Evolutionary conservation across 352 stramenopile species (phyloP), one percentile per base, ranked within the genome.

Genomic region (Poterioochromonas sp.): DNA sequence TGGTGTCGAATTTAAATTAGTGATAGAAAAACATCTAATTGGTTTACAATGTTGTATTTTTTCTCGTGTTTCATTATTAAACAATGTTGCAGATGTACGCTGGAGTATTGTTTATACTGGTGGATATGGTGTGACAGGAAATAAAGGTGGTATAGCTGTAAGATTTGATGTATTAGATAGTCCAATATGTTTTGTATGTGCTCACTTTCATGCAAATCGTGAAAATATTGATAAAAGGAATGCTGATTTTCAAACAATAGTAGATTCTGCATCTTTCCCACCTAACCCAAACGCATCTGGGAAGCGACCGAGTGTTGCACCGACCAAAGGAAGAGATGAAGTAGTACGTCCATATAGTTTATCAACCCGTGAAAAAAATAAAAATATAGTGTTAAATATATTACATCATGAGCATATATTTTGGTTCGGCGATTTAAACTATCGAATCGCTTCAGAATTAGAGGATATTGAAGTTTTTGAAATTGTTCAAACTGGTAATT

Each of bases 121-220:
- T 40, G 94, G 99, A 62, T 98, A 99, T 91, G 96, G 95, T 29
- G 92, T 99, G 83, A 91, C 95, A 86, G 97, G 97, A 58, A 99
- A 99, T 83, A 99, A 99, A 83, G 97, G 97, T 70, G 96, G 94
- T 69, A 92, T 93, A 0, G 90, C 90, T 2, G 88, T 99, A 11
- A 89, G 96, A 8, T 71, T 99, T 12, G 88, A 93, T 69, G 95
- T 99, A 82, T 98, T 99, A 82, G 91, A 96, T 84, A 97, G 91
- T 40, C 97, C 93, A 22, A 73, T 99, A 29, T 99, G 96, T 84
- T 99, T 99, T 87, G 91, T 99, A n/a, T 98, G 92, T 81, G 89
- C 91, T 29, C 96, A 99, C 81, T 89, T 99, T 53, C 95, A 96
- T 0, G 96, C 96, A 0, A 94, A 99, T 84, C 87, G 95, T 43